phyloP scores from a whole-genome alignment of 208 protist genomes.

The Phytomonas francai region DNA sequence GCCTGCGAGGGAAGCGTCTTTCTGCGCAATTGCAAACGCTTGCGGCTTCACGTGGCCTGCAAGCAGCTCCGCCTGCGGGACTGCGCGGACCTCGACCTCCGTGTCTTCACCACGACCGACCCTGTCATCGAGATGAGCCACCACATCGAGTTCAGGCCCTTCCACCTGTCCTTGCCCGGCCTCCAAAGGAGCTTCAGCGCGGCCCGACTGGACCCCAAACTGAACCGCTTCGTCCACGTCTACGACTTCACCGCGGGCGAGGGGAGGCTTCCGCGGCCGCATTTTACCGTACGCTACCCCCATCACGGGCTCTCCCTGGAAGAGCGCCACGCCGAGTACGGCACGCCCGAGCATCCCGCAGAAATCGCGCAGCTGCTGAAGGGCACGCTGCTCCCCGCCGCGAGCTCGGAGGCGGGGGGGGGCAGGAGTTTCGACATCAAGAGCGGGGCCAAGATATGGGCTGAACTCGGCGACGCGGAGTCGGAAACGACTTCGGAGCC shows the following conservation, averaged over 20 bases:
- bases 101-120: conserved; percentile 86
- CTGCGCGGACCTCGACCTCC: conserved; percentile 73
- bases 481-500: not conserved
- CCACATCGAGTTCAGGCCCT: conserved; percentile 77
- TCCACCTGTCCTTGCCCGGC: conserved; percentile 64
- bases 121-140: conserved; percentile 88
- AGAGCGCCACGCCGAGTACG: conserved; percentile 54
- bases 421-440: conserved; percentile 89
- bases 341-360: conserved; percentile 55
- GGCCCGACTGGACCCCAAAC: conserved; percentile 52
- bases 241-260: conserved; percentile 88
- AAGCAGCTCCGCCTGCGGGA: conserved; percentile 90
- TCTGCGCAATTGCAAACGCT: conserved; percentile 88
- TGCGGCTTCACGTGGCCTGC: conserved; percentile 87
- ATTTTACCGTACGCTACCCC: conserved; percentile 69
- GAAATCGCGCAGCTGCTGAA: conserved; percentile 75
- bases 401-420: conserved; percentile 74
- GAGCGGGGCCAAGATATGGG: conserved; percentile 55
- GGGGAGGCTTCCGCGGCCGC: conserved; percentile 45
- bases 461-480: not conserved
- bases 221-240: conserved; percentile 79
- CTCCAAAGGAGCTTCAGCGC: conserved; percentile 47
- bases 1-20: conserved; percentile 90
- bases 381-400: conserved; percentile 54
- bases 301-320: conserved; percentile 62